Evolutionary conservation across 2,329 filamentous ascomycete species (phyloP).

Genomic region (Keithomyces neogunnii): DNA sequence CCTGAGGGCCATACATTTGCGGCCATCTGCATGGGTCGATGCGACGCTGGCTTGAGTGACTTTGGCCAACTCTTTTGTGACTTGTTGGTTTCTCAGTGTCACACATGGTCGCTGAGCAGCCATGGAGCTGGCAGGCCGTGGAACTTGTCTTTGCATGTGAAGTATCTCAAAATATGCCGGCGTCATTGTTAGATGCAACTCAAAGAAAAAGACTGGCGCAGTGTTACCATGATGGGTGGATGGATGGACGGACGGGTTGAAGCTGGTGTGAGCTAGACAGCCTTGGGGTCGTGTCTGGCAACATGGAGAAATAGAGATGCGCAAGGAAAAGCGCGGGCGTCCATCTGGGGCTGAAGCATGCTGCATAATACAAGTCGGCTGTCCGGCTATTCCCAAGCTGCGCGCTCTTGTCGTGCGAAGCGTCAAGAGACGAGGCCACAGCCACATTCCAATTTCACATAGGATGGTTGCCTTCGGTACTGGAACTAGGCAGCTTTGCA

Average conservation of each 20-base stretch:
- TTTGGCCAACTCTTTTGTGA: background rate
- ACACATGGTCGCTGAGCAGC: background rate
- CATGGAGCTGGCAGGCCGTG: background rate
- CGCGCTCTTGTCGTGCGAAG: too few relatives aligned
- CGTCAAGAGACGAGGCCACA: too few relatives aligned
- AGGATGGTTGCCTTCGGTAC: too few relatives aligned
- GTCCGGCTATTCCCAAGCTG: constrained; percentile 1
- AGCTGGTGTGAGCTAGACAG: background rate
- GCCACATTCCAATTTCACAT: too few relatives aligned
- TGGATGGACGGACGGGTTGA: background rate
- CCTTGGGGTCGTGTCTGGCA: background rate
- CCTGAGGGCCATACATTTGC: background rate
- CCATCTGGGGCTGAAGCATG: background rate
- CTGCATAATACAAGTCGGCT: background rate
- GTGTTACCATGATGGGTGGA: background rate
- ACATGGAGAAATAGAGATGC: background rate
- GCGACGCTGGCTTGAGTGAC: background rate
- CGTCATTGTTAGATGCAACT: background rate
- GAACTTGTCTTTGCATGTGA: constrained; percentile 1
- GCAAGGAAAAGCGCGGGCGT: background rate
- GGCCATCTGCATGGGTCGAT: background rate
- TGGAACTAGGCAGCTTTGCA: too few relatives aligned
- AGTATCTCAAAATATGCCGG: background rate
- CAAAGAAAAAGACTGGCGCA: background rate
- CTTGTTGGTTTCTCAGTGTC: background rate